A percentile compares a stretch with the other conserved stretches of the same genome.
Conservation (phyloP, 1,284 basidiomycete species). For the Fomitopsis palustris region DNA sequence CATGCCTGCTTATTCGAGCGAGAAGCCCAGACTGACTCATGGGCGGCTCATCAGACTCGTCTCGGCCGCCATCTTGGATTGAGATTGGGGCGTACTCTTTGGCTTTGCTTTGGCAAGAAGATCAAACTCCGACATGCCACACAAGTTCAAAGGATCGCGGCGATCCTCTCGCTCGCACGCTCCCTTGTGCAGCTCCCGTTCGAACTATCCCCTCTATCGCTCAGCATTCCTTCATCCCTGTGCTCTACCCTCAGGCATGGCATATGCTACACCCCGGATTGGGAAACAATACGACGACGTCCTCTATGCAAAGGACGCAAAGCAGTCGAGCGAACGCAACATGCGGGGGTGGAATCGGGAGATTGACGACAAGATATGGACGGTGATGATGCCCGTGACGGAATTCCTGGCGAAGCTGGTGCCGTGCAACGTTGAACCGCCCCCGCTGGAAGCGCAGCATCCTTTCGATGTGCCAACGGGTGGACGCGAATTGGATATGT, state of each 20-base stretch:
- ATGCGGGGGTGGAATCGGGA: neutral
- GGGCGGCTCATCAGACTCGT: neutral
- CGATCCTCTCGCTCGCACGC: neutral
- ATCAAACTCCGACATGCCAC: neutral
- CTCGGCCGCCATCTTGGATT: neutral
- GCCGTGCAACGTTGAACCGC: neutral
- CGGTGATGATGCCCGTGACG: neutral
- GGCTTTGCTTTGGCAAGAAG: neutral
- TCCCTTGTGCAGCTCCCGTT: neutral
- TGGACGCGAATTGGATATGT: neutral
- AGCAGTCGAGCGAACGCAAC: neutral
- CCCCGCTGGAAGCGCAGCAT: neutral
- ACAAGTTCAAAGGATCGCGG: neutral
- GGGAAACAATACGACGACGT: neutral
- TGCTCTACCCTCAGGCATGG: neutral
- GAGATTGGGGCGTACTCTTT: no score
- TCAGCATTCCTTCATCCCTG: neutral
- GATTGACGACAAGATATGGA: neutral
- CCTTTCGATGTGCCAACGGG: neutral
- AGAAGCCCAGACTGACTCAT: neutral
- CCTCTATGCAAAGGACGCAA: neutral
- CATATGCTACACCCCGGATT: neutral
- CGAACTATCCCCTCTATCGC: neutral
- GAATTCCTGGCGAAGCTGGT: neutral
- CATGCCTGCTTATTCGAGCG: neutral